Evolutionary conservation across 352 stramenopile genomes (phyloP), one percentile per base, ranked within the genome.

Genomic region (Phytophthora quininea): DNA sequence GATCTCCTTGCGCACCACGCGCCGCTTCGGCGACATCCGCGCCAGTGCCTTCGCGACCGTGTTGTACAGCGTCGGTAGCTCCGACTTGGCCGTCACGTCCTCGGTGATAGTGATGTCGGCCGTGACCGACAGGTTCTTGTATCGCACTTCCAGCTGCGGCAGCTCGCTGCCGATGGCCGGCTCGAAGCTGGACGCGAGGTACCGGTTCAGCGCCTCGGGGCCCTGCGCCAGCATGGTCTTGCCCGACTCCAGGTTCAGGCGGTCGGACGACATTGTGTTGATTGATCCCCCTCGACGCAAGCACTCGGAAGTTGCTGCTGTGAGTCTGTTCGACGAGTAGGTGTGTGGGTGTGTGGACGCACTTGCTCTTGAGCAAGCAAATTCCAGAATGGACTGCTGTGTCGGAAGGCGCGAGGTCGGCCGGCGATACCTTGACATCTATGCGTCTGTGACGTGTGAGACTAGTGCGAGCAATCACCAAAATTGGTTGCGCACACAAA

Each of bases 81-180:
- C 68, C 2, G 32, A 54, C 31, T 53, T 58, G 9, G 51, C 11
- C 46, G 56, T 53, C 30, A 32, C 19, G 48, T 43, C 32, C 64
- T 68, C 27, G n/a, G 57, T 29, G 24, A 69, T 54, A 1, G 61
- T 43, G 12, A 74, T 55, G 5, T 76, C 69, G 24, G 72, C 68
- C 9, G 58, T 42, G n/a, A 75, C 19, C 12, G 73, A 73, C 1
- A 80, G 40, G 24, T 80, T 48, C 32, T 65, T 72, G 56, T 62
- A 74, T 24, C 73, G 73, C 60, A 80, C 71, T 31, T 80, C 72
- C 57, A 77, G 58, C 49, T 77, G 64, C 4, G 65, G 68, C 43
- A 80, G 49, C 9, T 19, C 29, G 12, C 58, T 67, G 4, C 65
- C 70, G 9, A 64, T 37, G 11, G 70, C 45, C 32, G 51, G 29